Evolutionary conservation across 1,284 basidiomycete genomes (phyloP), one percentile per base, ranked within the genome.

Genomic region (Grifola frondosa): DNA sequence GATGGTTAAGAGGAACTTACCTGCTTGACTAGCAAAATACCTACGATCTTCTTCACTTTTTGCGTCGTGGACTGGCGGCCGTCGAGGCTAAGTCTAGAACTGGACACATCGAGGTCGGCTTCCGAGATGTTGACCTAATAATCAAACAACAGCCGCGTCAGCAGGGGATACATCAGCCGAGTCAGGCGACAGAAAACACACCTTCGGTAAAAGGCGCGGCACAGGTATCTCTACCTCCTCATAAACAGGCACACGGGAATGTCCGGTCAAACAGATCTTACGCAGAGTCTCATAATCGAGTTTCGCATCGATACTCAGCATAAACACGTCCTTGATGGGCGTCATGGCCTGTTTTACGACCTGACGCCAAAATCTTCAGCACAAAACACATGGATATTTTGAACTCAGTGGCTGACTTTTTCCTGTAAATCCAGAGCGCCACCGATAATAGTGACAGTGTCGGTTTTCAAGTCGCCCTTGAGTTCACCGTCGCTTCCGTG

Each of bases 1-100:
- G 17, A 34, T 21, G 21, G n/a, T n/a, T n/a, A n/a, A n/a, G n/a
- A 32, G 31, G 11, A 6, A 34, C 33, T 7, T 39, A 63, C 63
- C 55, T 88, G 82, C 65, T 93, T 93, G 40, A 91, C 89, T 6
- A 92, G 71, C 30, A 93, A 67, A 33, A 89, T 85, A 2, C 90
- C 90, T 26, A 92, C 65, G 45, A 92, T 89, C 68, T 84, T 88
- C 67, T 88, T 89, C 33, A 78, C 77, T 55, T 73, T 77, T 49
- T 73, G 55, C 17, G 57, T 71, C 47, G 61, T 39, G 8, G 54
- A 33, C 23, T 62, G 46, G 10, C 50, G 35, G 19, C 51, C 50
- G 41, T 51, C 49, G 2, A 51, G 42, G 29, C 48, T 48, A 15
- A 53, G 40, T 10, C 50, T 46, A 5, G 46, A 47, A 19, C 50